Base-by-base conservation (phyloP, 1,284 basidiomycete genomes). In the Heterobasidion irregulare region DNA sequence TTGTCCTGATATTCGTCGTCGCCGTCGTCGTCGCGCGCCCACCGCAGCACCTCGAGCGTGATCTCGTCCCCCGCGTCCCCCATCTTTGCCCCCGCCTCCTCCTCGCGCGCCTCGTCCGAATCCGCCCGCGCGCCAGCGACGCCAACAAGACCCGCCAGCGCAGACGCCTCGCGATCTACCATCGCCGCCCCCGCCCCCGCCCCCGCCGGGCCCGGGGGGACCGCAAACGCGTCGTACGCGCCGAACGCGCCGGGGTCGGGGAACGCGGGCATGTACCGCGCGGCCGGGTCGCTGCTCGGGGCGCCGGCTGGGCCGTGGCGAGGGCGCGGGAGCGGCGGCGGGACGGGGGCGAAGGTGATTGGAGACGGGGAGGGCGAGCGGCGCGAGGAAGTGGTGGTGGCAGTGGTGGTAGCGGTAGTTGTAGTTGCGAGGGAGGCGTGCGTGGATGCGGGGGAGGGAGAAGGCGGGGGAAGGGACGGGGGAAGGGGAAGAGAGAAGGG, bases 301-400 rank as follows among this genome's bases (percentile, higher is more conserved):
- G 4, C 38, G 38, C 44, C n/a, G n/a, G 15, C 16, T n/a, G n/a
- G n/a, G n/a, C n/a, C n/a, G n/a, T n/a, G n/a, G n/a, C n/a, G n/a
- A n/a, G n/a, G n/a, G n/a, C n/a, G n/a, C 2, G 52, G 10, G 10
- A 34, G 43, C 8, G 49, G 26, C 9, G 10, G 16, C 16, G 43
- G 50, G 19, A 52, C 48, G 26, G 55, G 51, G 26, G 59, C 58
- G 38, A 61, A 61, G 2, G 57, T 46, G 43, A 61, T 61, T 18
- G 59, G 59, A 8, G 59, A 61, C 0, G 59, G 56, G 0, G 56
- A 52, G 16, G 46, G 33, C 16, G 53, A 34, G 50, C 59, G 58
- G 10, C 45, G 43, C 34, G 52, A 41, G 32, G 18, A 36, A 34
- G 8, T 33, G 12, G 43, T 41, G 43, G 52, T 49, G 38, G 18